A percentile compares a stretch with the other conserved stretches of the same genome.
Conservation (phyloP, 768 basidiomycete species). For the Panaeolus papilionaceus region DNA sequence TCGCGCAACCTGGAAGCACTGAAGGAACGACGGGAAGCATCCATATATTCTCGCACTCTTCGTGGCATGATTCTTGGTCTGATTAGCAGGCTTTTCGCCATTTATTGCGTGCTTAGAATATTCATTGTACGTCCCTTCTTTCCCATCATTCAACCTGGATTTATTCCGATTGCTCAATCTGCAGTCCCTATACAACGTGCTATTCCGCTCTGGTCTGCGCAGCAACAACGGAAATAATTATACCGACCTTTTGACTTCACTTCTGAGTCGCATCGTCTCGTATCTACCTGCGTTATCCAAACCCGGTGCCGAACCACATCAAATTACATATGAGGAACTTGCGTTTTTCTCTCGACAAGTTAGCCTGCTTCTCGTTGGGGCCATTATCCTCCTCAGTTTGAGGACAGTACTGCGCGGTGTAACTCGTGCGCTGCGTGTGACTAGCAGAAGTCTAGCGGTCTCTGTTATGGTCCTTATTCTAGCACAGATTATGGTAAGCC, state of each 20-base stretch:
- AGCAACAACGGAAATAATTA: slow-evolving; percentile 23
- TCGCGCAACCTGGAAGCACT: slow-evolving; percentile 57
- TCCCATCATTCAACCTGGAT: not conserved
- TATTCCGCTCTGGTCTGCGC: slow-evolving; percentile 45
- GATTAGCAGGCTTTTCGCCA: slow-evolving; percentile 60
- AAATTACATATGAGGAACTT: slow-evolving; percentile 40
- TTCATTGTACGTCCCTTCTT: slow-evolving; percentile 55
- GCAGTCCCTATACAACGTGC: slow-evolving; percentile 45
- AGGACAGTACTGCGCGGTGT: slow-evolving; percentile 73
- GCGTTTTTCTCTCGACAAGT: slow-evolving; percentile 50
- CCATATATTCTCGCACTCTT: slow-evolving; percentile 58
- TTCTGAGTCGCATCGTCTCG: slow-evolving; percentile 17
- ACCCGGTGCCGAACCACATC: slow-evolving; percentile 19
- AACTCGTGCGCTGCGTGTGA: slow-evolving; percentile 64
- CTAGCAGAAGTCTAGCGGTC: slow-evolving; percentile 72
- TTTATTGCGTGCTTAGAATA: slow-evolving; percentile 71
- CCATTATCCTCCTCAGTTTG: slow-evolving; percentile 78
- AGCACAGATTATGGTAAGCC: slow-evolving; percentile 81
- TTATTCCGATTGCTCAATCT: not conserved
- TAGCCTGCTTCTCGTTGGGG: slow-evolving; percentile 75
- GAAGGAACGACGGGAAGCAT: slow-evolving; percentile 53
- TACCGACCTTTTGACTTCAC: slow-evolving; percentile 45
- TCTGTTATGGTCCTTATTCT: slow-evolving; percentile 79
- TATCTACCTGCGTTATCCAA: slow-evolving; percentile 12
- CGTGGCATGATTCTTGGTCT: slow-evolving; percentile 56